Percentiles rank a stretch among this genome's conserved stretches.
These are phyloP conservation scores for Irpex sp. DNA, from an alignment of 1,284 basidiomycete genomes.

Conservation along the genomic window DNA sequence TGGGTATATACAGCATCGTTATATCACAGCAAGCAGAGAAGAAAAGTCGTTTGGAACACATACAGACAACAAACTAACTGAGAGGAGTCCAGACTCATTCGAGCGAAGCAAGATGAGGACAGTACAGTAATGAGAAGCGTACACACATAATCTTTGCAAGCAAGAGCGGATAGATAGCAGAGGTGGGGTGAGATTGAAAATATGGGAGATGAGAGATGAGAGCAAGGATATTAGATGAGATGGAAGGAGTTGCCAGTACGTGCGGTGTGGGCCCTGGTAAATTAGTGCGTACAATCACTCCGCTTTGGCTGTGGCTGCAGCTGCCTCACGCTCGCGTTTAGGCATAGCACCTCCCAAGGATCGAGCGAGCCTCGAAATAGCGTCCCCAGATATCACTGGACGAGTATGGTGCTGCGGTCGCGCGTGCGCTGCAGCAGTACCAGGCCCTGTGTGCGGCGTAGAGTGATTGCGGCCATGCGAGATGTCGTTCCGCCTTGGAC, in stretches of 20 bases:
- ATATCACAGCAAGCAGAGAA: not conserved
- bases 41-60: not conserved
- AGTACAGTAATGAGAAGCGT: not conserved
- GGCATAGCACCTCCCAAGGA: slow-evolving; percentile 45
- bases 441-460: slow-evolving; percentile 44
- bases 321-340: slow-evolving; percentile 19
- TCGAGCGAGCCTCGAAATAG: slow-evolving; percentile 57
- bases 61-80: not conserved
- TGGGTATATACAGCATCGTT: not conserved
- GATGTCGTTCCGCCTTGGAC: slow-evolving; percentile 15
- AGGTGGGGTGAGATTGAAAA: not conserved
- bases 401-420: slow-evolving; percentile 46
- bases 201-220: not conserved
- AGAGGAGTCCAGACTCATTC: slow-evolving; percentile 1
- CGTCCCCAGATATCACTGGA: slow-evolving; percentile 66
- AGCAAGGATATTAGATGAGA: not conserved
- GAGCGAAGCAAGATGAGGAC: not conserved
- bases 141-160: not conserved
- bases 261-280: too few relatives aligned
- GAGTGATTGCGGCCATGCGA: slow-evolving; percentile 60
- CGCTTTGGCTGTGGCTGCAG: slow-evolving; percentile 19
- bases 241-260: not conserved
- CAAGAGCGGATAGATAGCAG: not conserved
- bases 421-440: slow-evolving; percentile 21
- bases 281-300: not conserved